A percentile compares a stretch with the other conserved stretches of the same genome.
phyloP scores from a whole-genome alignment of 192 early-diverging fungal genomes.

The Piromyces sp. region DNA sequence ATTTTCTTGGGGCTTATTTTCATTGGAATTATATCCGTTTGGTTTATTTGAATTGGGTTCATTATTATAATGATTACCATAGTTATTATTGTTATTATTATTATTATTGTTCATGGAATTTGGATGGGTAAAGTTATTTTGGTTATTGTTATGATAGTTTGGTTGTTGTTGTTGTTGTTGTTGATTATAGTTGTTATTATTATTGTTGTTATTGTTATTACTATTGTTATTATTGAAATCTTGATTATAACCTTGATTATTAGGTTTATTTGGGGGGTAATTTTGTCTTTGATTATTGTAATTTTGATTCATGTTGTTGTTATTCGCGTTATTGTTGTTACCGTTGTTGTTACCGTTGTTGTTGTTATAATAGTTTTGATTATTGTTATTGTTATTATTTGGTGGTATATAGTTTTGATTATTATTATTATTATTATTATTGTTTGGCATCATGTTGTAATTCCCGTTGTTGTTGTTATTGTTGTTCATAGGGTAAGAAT shows the following conservation, averaged over 20 bases:
- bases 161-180: background rate
- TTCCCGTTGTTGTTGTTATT: background rate
- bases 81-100: too few relatives aligned
- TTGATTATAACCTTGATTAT: background rate
- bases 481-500: background rate
- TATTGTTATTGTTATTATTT: background rate
- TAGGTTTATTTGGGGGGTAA: too few relatives aligned
- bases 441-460: background rate
- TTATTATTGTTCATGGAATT: background rate
- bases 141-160: background rate
- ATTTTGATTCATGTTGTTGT: too few relatives aligned
- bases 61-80: too few relatives aligned
- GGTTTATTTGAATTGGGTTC: background rate
- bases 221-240: background rate
- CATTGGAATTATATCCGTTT: background rate
- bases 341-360: background rate
- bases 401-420: background rate
- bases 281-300: too few relatives aligned
- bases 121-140: background rate
- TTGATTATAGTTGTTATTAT: background rate
- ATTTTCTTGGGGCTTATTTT: background rate
- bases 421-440: background rate
- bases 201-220: background rate
- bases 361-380: background rate
- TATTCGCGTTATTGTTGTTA: too few relatives aligned